Percentiles rank a stretch among this genome's conserved stretches.
Conservation (phyloP, 1,284 basidiomycete genomes). For the Leccinum huronense region DNA sequence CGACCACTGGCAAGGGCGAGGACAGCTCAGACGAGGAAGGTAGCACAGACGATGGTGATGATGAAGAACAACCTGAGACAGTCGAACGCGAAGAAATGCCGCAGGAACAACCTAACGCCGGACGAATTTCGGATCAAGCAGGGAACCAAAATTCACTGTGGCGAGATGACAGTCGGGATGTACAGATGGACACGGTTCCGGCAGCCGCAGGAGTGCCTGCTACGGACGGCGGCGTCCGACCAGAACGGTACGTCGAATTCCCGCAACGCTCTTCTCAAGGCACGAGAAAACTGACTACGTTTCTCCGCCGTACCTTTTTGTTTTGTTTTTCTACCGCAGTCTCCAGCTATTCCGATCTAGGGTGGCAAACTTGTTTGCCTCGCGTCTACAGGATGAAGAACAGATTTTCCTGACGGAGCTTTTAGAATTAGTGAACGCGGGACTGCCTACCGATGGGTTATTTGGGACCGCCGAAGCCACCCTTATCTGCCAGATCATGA, state of each 20-base stretch:
- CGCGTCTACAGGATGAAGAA: constrained; percentile 71
- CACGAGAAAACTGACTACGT: not conserved
- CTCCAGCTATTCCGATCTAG: constrained; percentile 75
- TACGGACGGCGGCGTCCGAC: constrained; percentile 44
- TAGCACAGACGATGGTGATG: constrained; percentile 41
- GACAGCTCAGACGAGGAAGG: constrained; percentile 47
- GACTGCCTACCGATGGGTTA: constrained; percentile 62
- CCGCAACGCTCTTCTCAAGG: constrained; percentile 5
- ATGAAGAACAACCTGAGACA: constrained; percentile 41
- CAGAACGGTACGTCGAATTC: constrained; percentile 52
- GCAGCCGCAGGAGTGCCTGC: constrained; percentile 35
- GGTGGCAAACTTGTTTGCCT: constrained; percentile 70
- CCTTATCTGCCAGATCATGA: constrained; percentile 75
- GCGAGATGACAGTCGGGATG: constrained; percentile 64
- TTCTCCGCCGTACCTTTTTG: constrained; percentile 10
- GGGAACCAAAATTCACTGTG: constrained; percentile 51
- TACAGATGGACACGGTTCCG: constrained; percentile 55
- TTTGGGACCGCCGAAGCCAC: constrained; percentile 84
- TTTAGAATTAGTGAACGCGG: constrained; percentile 78
- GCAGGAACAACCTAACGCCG: constrained; percentile 27
- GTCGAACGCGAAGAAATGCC: constrained; percentile 55
- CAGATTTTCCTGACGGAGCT: constrained; percentile 71
- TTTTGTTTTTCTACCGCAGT: constrained; percentile 39
- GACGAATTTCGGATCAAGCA: constrained; percentile 34
- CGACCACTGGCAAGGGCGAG: constrained; percentile 41